Evolutionary conservation across 208 protist genomes (phyloP).

Genomic region (Trichomonas vaginalis): DNA sequence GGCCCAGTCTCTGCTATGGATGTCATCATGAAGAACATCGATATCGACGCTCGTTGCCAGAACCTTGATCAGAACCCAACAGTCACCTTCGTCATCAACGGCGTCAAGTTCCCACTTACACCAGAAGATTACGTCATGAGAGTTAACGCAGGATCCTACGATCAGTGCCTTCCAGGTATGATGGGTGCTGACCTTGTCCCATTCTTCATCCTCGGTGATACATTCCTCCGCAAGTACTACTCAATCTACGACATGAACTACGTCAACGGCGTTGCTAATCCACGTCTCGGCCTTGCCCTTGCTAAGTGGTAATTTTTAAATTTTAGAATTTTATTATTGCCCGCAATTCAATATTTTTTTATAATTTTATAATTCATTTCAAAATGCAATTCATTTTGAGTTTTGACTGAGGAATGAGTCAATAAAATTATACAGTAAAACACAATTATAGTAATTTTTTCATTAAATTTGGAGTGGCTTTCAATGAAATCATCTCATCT

Average conservation of each 20-base stretch:
- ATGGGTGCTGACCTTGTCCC: slow-evolving; percentile 48
- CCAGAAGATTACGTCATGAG: slow-evolving; percentile 26
- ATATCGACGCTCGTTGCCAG: slow-evolving; percentile 10
- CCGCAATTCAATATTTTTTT: no score
- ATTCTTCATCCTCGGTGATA: slow-evolving; percentile 63
- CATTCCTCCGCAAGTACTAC: slow-evolving; percentile 51
- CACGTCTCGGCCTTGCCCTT: background rate
- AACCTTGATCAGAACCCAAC: slow-evolving; percentile 18
- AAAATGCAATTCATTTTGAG: no score
- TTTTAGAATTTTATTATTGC: no score
- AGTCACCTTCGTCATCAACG: slow-evolving; percentile 25
- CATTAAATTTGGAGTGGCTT: no score
- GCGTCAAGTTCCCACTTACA: background rate
- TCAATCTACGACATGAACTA: slow-evolving; percentile 13
- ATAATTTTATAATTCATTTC: no score
- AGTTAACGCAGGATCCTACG: slow-evolving; percentile 1
- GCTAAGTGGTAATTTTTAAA: background rate
- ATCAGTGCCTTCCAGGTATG: slow-evolving; percentile 49
- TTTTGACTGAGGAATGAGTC: no score
- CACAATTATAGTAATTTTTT: no score
- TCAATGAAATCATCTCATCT: no score
- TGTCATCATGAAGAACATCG: slow-evolving; percentile 23
- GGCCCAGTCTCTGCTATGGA: slow-evolving; percentile 48
- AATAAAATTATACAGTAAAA: no score
- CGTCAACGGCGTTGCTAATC: background rate